A percentile compares a stretch with the other conserved stretches of the same genome.
Conservation (phyloP, 306 rosid species). For the Hippophae tibetana region DNA sequence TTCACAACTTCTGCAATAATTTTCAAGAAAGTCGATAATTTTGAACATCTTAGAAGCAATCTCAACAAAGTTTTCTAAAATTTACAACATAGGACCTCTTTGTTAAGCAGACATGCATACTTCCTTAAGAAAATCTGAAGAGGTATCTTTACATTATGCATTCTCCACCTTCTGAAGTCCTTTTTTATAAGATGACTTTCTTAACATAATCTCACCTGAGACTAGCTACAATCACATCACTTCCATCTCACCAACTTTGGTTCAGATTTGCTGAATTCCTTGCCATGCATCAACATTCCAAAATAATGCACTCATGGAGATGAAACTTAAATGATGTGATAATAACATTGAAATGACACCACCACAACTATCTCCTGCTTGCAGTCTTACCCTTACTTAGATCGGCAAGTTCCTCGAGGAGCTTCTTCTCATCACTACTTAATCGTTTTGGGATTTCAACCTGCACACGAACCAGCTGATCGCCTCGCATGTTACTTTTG, state of each 20-base stretch:
- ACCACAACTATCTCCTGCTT: slow-evolving; percentile 28
- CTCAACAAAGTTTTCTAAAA: slow-evolving; percentile 23
- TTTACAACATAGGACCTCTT: slow-evolving; percentile 39
- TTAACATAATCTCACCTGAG: too few species aligned
- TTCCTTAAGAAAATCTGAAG: background rate
- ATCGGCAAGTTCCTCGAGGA: slow-evolving; percentile 77
- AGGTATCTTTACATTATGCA: background rate
- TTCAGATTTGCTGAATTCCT: too few species aligned
- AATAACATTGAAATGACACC: background rate
- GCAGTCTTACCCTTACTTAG: slow-evolving; percentile 84
- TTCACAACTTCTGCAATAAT: too few species aligned
- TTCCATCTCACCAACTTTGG: too few species aligned
- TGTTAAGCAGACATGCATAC: slow-evolving; percentile 15
- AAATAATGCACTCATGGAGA: slow-evolving; percentile 2
- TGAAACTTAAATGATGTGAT: background rate
- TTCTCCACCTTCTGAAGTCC: slow-evolving; percentile 11
- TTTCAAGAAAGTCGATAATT: too few species aligned
- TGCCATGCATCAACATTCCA: too few species aligned
- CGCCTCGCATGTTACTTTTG: slow-evolving; percentile 88
- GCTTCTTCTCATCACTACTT: slow-evolving; percentile 73
- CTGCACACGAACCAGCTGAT: slow-evolving; percentile 94
- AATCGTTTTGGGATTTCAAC: slow-evolving; percentile 87
- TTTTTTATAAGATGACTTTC: background rate
- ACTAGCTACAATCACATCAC: too few species aligned
- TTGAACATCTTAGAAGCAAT: slow-evolving; percentile 24